phyloP scores from a whole-genome alignment of 2,329 filamentous ascomycete species.

The Aspergillus carbonarius region DNA sequence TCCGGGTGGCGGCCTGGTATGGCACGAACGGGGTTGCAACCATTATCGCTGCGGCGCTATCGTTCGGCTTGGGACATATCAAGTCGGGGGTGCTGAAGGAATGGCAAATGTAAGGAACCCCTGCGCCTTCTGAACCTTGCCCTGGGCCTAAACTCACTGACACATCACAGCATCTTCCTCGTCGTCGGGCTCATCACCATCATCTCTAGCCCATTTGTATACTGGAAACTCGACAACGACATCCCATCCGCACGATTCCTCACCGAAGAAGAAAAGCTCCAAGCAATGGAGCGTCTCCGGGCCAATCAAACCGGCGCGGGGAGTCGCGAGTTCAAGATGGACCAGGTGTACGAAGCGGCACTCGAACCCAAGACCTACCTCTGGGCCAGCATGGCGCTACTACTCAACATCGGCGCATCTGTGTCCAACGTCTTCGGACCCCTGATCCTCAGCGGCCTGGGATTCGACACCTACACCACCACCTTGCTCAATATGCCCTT shows the following conservation, averaged over 20 bases:
- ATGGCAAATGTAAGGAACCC: conserved; percentile 51
- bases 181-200: conserved; percentile 63
- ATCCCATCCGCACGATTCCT: conserved; percentile 53
- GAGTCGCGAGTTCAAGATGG: conserved; percentile 47
- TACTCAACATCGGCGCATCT: conserved; percentile 63
- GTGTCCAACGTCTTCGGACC: conserved; percentile 67
- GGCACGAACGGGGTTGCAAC: conserved; percentile 60
- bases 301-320: conserved; percentile 52
- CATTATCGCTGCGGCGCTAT: conserved; percentile 57
- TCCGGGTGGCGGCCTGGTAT: conserved; percentile 67
- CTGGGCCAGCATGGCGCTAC: conserved; percentile 60
- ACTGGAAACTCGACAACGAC: conserved; percentile 59
- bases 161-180: conserved; percentile 52
- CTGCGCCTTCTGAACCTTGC: too few relatives aligned
- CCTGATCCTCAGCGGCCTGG: conserved; percentile 60
- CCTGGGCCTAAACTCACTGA: too few relatives aligned
- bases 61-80: conserved; percentile 59
- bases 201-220: conserved; percentile 57
- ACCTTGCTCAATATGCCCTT: conserved; percentile 68
- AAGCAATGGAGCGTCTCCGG: conserved; percentile 51
- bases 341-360: conserved; percentile 44
- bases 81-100: conserved; percentile 42
- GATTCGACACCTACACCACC: conserved; percentile 58
- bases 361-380: conserved; percentile 55
- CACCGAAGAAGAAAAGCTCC: conserved; percentile 46